Evolutionary conservation across 768 basidiomycete genomes (phyloP).

Genomic region (Pleurotus tuoliensis): DNA sequence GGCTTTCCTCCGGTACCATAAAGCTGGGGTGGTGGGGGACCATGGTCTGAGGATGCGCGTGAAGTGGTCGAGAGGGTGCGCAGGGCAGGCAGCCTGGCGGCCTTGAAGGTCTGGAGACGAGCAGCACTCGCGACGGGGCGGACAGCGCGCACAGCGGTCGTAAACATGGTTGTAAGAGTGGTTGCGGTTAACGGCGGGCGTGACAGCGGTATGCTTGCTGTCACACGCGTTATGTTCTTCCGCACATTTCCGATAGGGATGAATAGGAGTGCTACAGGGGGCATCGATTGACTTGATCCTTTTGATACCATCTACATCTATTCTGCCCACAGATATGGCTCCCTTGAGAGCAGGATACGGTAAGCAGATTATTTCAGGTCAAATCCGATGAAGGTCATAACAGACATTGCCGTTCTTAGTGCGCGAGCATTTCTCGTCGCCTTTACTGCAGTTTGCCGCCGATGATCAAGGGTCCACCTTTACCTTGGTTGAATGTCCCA

Average conservation of each 20-base stretch:
- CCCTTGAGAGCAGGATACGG: conserved; percentile 5
- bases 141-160: conserved; percentile 41
- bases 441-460: conserved; percentile 80
- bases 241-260: background rate
- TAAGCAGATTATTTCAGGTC: background rate
- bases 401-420: conserved; percentile 34
- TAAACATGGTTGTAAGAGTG: conserved; percentile 32
- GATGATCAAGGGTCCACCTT: conserved; percentile 70
- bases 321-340: background rate
- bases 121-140: conserved; percentile 38
- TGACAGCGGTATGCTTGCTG: conserved; percentile 8
- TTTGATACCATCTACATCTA: no score
- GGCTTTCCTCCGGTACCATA: conserved; percentile 69
- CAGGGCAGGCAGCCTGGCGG: conserved; percentile 25
- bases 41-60: conserved; percentile 45
- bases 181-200: conserved; percentile 1
- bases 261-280: no score
- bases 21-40: conserved; percentile 57
- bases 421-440: conserved; percentile 88
- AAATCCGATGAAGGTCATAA: background rate
- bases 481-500: conserved; percentile 85
- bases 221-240: conserved; percentile 1
- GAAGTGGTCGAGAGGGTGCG: conserved; percentile 61
- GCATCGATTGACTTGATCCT: no score
- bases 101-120: conserved; percentile 29